Conservation (phyloP, 257 asterid genomes). For the Petunia secreta region DNA sequence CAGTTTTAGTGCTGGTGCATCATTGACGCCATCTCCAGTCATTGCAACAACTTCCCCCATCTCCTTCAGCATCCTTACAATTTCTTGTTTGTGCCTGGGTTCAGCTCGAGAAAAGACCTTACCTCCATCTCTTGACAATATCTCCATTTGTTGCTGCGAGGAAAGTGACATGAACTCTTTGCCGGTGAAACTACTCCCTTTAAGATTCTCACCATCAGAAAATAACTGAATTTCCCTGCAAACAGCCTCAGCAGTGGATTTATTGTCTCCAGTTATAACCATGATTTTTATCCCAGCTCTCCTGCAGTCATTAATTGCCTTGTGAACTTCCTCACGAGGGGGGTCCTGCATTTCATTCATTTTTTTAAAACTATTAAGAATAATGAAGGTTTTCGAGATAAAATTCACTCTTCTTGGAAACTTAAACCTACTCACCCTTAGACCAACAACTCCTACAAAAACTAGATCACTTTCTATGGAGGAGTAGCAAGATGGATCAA, state of each 20-base stretch:
- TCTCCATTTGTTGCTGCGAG: constrained; percentile 56
- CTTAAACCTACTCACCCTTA: constrained; percentile 58
- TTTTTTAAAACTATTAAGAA: background rate
- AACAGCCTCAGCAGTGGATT: constrained; percentile 93
- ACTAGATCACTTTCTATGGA: constrained; percentile 68
- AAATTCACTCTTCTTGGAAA: background rate
- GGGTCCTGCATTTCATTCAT: constrained; percentile 67
- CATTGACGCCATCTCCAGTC: constrained; percentile 98
- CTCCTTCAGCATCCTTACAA: constrained; percentile 82
- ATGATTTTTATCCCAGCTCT: constrained; percentile 85
- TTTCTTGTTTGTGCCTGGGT: constrained; percentile 91
- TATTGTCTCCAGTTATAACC: constrained; percentile 96
- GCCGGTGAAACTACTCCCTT: constrained; percentile 69
- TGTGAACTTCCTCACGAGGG: constrained; percentile 85
- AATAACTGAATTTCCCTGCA: constrained; percentile 75
- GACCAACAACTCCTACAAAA: constrained; percentile 87
- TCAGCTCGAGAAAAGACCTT: constrained; percentile 88
- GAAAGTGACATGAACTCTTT: constrained; percentile 82
- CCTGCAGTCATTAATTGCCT: constrained; percentile 75
- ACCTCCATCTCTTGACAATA: constrained; percentile 72
- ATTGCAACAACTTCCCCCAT: constrained; percentile 90
- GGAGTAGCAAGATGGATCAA: constrained; percentile 72
- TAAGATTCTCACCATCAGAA: constrained; percentile 56
- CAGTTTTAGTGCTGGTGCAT: constrained; percentile 92
- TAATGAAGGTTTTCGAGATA: background rate